Base-by-base conservation (phyloP, 1,284 basidiomycete species). In the Earliella scabrosa region DNA sequence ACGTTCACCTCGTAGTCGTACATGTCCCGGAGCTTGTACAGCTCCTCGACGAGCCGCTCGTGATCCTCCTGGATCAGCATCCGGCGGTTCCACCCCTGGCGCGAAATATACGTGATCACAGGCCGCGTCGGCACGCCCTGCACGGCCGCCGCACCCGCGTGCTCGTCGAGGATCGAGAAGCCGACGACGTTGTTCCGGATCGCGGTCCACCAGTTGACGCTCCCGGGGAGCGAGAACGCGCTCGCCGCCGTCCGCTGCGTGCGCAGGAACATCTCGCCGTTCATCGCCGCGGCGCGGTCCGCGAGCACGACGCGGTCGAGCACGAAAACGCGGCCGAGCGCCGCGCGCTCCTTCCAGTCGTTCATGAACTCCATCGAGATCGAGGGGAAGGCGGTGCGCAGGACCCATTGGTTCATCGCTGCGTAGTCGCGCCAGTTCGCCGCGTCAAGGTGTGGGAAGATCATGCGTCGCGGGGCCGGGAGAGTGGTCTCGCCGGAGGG, bases 351-450 rank as follows among this genome's bases (percentile, higher is more conserved):
- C 21, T 75, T 76, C 87, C 90, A 94, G 71, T 95, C 93, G 59
- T 86, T 80, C 34, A 80, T 78, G 70, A 90, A 94, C 67, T 94
- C 89, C 67, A 88, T 80, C 1, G 83, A 78, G 56, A 86, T 77
- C 4, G 87, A 88, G 2, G 93, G 93, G 70, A 95, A 93, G 50
- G 85, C 81, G 45, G 88, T 80, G 58, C 86, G 81, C 52, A 86
- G 75, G 67, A 93, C 83, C 80, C 85, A 90, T 75, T 93, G 82
- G 66, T 92, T 93, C 88, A 93, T 90, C 20, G 76, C 71, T 0
- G 93, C 85, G 63, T 94, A 94, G 73, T 96, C 93, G 35, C 92
- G 85, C 93, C 93, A 96, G 63, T 90, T 86, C 52, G 79, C 81
- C 5, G 84, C 83, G 53, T 88, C 84, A 18, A 90, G 73, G 61